Base-by-base conservation (phyloP, 1,139 yeast species). In the Yamadazyma taylorii region DNA sequence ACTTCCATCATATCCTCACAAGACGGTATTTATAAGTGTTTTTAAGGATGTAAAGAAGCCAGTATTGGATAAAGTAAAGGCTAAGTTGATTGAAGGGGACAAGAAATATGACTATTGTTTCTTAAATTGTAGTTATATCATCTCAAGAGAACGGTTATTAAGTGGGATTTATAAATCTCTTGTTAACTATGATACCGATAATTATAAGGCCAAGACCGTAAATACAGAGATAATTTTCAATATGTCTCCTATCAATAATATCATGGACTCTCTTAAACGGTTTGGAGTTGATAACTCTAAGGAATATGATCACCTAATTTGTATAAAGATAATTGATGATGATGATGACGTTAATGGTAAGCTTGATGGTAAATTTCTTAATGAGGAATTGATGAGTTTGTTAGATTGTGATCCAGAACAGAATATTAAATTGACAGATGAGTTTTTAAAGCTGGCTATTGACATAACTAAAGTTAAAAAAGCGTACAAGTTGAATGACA, bases 241-340 rank as follows among this genome's bases (percentile, higher is more conserved):
- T 42, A 56, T 71, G 40, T 66, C 72, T 3, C 75, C 76, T 2
- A 57, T 65, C 12, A 71, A 69, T 52, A 70, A 68, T 41, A 66
- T 71, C 32, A 58, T 61, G 56, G 75, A 71, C 40, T 73, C 76
- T 1, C 55, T 71, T 42, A 63, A 58, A 37, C 47, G 65, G 38
- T 71, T 71, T 50, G 76, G 76, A 1, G 60, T 71, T 13, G 70
- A 64, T 47, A 56, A 56, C 12, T 31, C 43, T 50, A 9, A 58
- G 17, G 42, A 32, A 6, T 17, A 13, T 4, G 45, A 35, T 31
- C 28, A 56, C 34, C 44, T 66, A 10, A 52, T 70, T 3, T 65
- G 58, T 9, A 48, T 71, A n/a, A 66, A 64, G 39, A 56, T 69
- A 3, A 17, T 55, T 4, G 47, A 39, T 10, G 40, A 39, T 10